A percentile compares a stretch with the other conserved stretches of the same genome.
These are phyloP conservation scores for Globisporangium barbulae DNA, from an alignment of 352 stramenopile species.

Conservation along the genomic window DNA sequence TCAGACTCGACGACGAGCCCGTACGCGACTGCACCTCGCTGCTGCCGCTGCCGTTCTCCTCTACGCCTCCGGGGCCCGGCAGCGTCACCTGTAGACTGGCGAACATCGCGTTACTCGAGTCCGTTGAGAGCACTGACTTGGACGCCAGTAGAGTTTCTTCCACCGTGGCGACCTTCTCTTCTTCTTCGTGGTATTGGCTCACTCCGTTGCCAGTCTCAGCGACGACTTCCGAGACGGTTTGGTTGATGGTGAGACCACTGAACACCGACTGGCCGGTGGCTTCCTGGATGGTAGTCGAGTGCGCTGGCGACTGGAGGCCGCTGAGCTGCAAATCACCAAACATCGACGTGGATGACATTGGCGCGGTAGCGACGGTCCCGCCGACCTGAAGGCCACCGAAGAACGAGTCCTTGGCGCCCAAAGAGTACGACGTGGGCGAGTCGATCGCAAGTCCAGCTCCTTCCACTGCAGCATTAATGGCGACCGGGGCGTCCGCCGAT, in stretches of 20 bases:
- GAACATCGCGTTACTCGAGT: conserved; percentile 13
- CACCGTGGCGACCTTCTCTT: not conserved
- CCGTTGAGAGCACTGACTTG: conserved; percentile 8
- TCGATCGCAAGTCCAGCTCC: conserved; percentile 11
- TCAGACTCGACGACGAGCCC: conserved; percentile 17
- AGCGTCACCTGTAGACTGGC: conserved; percentile 12
- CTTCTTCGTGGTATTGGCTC: conserved; percentile 1
- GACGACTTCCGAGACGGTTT: not conserved
- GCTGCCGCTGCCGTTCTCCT: not conserved
- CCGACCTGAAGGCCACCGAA: conserved; percentile 30
- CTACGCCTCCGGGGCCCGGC: not conserved
- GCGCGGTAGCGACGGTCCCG: not conserved
- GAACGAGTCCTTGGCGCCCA: conserved; percentile 31
- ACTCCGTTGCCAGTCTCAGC: not conserved
- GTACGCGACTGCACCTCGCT: conserved; percentile 16
- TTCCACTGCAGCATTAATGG: not conserved
- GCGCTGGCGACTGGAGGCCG: conserved; percentile 12
- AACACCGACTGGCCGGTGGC: conserved; percentile 9
- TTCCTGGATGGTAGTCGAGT: conserved; percentile 7
- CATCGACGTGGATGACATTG: conserved; percentile 18
- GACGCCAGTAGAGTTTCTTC: not conserved
- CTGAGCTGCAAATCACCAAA: conserved; percentile 49
- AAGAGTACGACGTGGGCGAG: conserved; percentile 32
- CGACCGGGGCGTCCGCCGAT: not conserved
- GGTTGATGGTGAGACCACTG: conserved; percentile 11